These are phyloP conservation scores for Aureobasidium subglaciale DNA, from an alignment of 2,329 filamentous ascomycete species.

Conservation along the genomic window DNA sequence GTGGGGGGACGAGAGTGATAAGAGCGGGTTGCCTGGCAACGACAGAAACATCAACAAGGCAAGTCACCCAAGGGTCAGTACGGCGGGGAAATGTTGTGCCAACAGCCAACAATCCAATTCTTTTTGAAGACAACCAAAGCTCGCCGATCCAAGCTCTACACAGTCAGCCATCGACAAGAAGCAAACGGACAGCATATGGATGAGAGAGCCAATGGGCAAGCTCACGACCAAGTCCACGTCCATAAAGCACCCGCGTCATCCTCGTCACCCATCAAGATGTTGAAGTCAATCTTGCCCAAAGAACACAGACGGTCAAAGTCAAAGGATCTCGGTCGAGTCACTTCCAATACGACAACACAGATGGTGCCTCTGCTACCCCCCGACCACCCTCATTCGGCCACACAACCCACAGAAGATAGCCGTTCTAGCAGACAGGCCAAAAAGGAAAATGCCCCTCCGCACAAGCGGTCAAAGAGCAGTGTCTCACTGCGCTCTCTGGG, in stretches of 20 bases:
- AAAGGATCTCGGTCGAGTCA: conserved; percentile 36
- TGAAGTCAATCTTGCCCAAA: conserved; percentile 48
- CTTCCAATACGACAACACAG: conserved; percentile 25
- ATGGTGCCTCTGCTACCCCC: conserved; percentile 40
- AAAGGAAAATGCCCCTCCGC: conserved; percentile 20
- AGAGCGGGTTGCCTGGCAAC: conserved; percentile 10
- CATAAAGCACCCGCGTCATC: background rate
- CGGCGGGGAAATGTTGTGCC: conserved; percentile 4
- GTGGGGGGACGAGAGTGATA: conserved; percentile 7
- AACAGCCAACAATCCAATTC: conserved; percentile 1
- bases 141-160: background rate
- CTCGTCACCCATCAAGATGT: conserved; percentile 28
- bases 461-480: conserved; percentile 49
- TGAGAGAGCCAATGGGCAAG: conserved; percentile 5
- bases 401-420: conserved; percentile 24
- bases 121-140: no score
- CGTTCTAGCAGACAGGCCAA: conserved; percentile 11
- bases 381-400: conserved; percentile 40
- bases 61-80: background rate
- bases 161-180: background rate
- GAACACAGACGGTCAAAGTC: conserved; percentile 35
- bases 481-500: conserved; percentile 47
- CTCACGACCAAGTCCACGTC: background rate
- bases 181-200: background rate
- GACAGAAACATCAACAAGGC: conserved; percentile 7